Evolutionary conservation across 2,329 filamentous ascomycete species (phyloP), one percentile per base, ranked within the genome.

Genomic region (Aspergillus sojae): DNA sequence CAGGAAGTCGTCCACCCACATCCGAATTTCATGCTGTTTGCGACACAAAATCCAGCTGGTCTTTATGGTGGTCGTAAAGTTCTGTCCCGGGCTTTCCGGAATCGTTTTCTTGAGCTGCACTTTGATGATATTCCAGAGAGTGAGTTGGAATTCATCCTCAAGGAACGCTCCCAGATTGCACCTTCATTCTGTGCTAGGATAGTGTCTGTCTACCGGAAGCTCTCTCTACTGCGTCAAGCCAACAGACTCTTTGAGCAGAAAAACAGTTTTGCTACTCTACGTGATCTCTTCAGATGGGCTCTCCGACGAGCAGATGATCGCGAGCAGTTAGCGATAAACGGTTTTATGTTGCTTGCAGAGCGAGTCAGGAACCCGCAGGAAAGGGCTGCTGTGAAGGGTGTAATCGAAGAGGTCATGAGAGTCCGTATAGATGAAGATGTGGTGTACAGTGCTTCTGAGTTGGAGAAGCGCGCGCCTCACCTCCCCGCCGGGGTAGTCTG

Each of bases 101-200:
- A 99, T 76, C 88, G 95, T 72, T 99, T 99, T 72, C 85, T 99
- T 4, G 95, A 99, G 78, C 83, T 99, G 5, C 95, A 99, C 77
- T 98, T 97, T 72, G 95, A 98, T 70, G 96, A 99, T 72, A 99
- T 99, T 28, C 95, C 95, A 0, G 93, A 98, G 74, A 90, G 93
- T 67, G 96, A 99, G 74, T 81, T 99, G 52, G 93, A 96, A 72
- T 92, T 89, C 48, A 99, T 99, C 70, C 77, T 99, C 39, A 92
- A 96, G 74, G 89, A 93, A 74, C 87, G 96, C 65, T 96, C 93
- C 63, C 88, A 93, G 71, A 93, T 96, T 16, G 92, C 95, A 0
- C 93, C 94, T 5, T 94, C 94, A 0, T 95, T 97, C 81, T 97
- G 94, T 75, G 88, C 88, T 67, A 88, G 91, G 58, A 98, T 99